Evolutionary conservation across 768 basidiomycete genomes (phyloP), one percentile per base, ranked within the genome.

Genomic region (Tephrocybe sp.): DNA sequence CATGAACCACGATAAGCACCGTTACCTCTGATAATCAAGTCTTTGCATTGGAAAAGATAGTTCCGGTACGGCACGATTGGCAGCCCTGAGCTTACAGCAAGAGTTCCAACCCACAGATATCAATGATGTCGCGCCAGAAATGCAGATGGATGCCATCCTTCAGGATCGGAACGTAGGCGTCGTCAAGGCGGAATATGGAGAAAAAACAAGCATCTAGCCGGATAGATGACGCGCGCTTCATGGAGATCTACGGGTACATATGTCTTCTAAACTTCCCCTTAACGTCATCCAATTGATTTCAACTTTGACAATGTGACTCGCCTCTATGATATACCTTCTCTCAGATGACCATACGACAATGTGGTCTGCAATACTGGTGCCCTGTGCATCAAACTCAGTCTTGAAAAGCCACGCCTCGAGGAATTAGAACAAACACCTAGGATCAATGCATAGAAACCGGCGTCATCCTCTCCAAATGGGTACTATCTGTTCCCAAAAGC

Each of bases 241-340:
- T 43, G 45, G 51, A 47, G 45, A 47, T 44, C 16, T 30, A 21
- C 31, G 36, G 38, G 26, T 47, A 30, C 34, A 47, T 47, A 37
- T 47, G 45, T 41, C 24, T 18, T 36, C 9, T 30, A 26, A 37
- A 44, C 31, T 26, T 43, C 42, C 25, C 19, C 16, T 30, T 18
- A 18, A 26, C 34, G n/a, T 6, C 30, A 47, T 47, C 21, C 25
- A 30, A 25, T 26, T 27, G 37, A 28, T 18, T 39, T 15, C 18
- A 36, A 22, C 16, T 16, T 16, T 8, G 37, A 13, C 32, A 46
- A 46, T 46, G 37, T 47, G 44, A 42, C 35, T 37, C 11, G 16
- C 39, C 31, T 41, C 7, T 30, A 35, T 35, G n/a, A 22, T 41
- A 19, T 35, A 7, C n/a, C 11, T 13, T 16, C 21, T 18, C 38